These are phyloP conservation scores for Aspergillus sp. DNA, from an alignment of 2,329 filamentous ascomycete species.

Conservation along the genomic window DNA sequence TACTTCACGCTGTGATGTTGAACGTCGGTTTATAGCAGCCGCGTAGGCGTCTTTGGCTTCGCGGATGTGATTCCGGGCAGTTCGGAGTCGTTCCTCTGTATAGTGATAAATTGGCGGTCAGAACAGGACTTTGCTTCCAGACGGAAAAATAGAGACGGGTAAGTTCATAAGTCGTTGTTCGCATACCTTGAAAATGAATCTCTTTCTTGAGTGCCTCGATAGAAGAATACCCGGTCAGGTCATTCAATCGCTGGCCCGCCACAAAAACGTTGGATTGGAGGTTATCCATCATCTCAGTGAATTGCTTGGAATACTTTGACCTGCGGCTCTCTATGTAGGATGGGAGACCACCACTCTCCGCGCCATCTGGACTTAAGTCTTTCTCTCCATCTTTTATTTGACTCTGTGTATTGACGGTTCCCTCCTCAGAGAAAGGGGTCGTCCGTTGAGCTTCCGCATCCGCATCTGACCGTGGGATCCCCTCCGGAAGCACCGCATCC, in stretches of 20 bases:
- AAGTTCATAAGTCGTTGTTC: too few relatives aligned
- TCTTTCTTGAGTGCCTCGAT: slow-evolving; percentile 81
- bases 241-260: slow-evolving; percentile 84
- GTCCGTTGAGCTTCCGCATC: slow-evolving; percentile 16
- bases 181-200: slow-evolving; percentile 62
- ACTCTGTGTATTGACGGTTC: background rate
- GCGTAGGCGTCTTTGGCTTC: slow-evolving; percentile 72
- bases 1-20: slow-evolving; percentile 90
- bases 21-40: slow-evolving; percentile 74
- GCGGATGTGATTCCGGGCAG: slow-evolving; percentile 61
- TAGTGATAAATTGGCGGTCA: too few relatives aligned
- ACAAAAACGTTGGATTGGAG: slow-evolving; percentile 79
- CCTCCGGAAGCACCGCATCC: too few relatives aligned
- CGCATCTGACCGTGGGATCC: background rate
- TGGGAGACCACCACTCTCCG: slow-evolving; percentile 22
- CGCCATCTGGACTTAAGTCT: background rate
- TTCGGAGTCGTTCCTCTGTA: slow-evolving; percentile 48
- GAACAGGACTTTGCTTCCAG: too few relatives aligned
- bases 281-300: slow-evolving; percentile 78
- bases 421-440: slow-evolving; percentile 9
- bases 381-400: slow-evolving; percentile 3
- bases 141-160: too few relatives aligned
- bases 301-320: slow-evolving; percentile 55
- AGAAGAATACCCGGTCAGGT: slow-evolving; percentile 86
- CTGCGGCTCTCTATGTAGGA: slow-evolving; percentile 42